A percentile compares a stretch with the other conserved stretches of the same genome.
Conservation (phyloP, 345 rosid genomes). For the Aquilaria yunnanensis region DNA sequence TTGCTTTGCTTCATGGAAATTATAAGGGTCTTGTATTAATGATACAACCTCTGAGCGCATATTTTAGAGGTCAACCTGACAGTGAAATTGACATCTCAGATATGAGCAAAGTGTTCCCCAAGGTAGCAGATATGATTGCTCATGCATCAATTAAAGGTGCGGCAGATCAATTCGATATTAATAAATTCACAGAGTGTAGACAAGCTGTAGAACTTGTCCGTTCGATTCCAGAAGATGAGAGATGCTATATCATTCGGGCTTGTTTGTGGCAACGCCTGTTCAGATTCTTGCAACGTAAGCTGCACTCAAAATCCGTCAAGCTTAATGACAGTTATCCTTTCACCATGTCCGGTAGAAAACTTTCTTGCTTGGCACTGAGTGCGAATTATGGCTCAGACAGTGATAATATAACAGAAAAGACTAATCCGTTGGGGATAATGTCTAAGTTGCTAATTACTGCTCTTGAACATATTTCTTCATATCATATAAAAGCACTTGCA, state of each 20-base stretch:
- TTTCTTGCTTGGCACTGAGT: conserved; percentile 25
- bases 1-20: conserved; percentile 59
- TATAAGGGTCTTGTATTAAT: conserved; percentile 48
- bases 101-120: conserved; percentile 37
- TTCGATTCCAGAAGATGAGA: conserved; percentile 72
- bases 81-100: conserved; percentile 58
- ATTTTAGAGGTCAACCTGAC: conserved; percentile 47
- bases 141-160: conserved; percentile 19
- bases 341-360: conserved; percentile 21
- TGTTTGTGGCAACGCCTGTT: conserved; percentile 77
- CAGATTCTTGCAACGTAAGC: conserved; percentile 53
- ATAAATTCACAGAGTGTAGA: conserved; percentile 18
- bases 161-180: conserved; percentile 16
- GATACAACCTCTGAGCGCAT: conserved; percentile 53
- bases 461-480: conserved; percentile 55
- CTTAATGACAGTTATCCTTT: conserved; percentile 32
- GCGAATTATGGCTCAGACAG: conserved; percentile 28
- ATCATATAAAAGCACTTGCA: conserved; percentile 55
- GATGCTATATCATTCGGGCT: conserved; percentile 52
- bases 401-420: conserved; percentile 30
- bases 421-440: conserved; percentile 30
- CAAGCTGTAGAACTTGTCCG: conserved; percentile 25
- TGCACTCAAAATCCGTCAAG: conserved; percentile 29
- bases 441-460: conserved; percentile 37
- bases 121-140: conserved; percentile 21